Conservation (phyloP, 371 early-diverging fungal genomes). For the Globomyces sp. region DNA sequence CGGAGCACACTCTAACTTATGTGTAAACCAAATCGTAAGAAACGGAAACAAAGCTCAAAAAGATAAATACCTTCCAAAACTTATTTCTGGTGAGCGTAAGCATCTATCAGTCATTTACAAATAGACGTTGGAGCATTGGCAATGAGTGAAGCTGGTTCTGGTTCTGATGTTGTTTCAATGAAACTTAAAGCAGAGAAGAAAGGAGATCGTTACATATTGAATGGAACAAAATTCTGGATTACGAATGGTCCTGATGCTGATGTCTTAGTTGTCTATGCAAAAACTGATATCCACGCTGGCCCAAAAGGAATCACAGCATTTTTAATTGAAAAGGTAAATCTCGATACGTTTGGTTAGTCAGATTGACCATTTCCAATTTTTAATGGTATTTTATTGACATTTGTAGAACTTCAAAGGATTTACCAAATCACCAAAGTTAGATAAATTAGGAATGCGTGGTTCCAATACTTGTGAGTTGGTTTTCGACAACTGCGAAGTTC, state of each 20-base stretch:
- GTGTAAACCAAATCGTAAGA: slow-evolving; percentile 94
- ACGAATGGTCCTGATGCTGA: slow-evolving; percentile 97
- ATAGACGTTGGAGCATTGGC: slow-evolving; percentile 81
- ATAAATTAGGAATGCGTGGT: slow-evolving; percentile 97
- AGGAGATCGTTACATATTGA: slow-evolving; percentile 61
- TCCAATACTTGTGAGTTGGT: slow-evolving; percentile 95
- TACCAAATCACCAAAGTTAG: slow-evolving; percentile 83
- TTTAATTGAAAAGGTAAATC: slow-evolving; percentile 75
- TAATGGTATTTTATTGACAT: not conserved
- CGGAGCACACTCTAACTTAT: slow-evolving; percentile 96
- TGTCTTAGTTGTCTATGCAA: slow-evolving; percentile 92
- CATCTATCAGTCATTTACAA: slow-evolving; percentile 66
- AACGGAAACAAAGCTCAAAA: slow-evolving; percentile 92
- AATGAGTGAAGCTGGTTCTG: slow-evolving; percentile 92
- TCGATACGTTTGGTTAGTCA: not conserved
- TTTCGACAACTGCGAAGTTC: slow-evolving; percentile 93
- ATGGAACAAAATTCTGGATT: slow-evolving; percentile 92
- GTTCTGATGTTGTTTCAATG: slow-evolving; percentile 97
- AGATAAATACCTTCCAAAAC: slow-evolving; percentile 86
- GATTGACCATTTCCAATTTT: not conserved
- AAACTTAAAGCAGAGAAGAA: slow-evolving; percentile 78
- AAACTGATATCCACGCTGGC: slow-evolving; percentile 78
- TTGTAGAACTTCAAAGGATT: slow-evolving; percentile 80
- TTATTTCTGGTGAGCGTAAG: slow-evolving; percentile 23
- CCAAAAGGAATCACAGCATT: slow-evolving; percentile 94